Base-by-base conservation (phyloP, 352 stramenopile genomes). In the Globisporangium solare region DNA sequence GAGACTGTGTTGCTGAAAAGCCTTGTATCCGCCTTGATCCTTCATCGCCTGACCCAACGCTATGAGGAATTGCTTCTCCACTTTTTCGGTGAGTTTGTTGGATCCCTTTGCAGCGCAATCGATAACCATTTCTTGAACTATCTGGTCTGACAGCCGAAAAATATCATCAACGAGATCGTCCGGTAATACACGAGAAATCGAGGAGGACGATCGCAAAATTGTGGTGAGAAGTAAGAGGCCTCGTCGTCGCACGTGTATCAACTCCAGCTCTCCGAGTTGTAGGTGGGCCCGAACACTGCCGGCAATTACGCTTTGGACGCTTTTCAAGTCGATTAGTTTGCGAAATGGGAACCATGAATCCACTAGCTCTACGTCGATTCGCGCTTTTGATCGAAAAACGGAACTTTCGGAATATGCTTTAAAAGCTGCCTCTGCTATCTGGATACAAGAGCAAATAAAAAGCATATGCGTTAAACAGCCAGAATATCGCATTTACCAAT, bases 261-360 rank as follows among this genome's bases (percentile, higher is more conserved):
- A 17, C 15, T 51, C 21, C 10, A 74, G 40, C 14, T 56, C 35
- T 20, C 55, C 56, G 14, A 24, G 49, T 15, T 18, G 39, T 10
- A 56, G 13, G 17, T 61, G 54, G 10, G 47, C 46, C 17, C 1
- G 42, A 4, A 74, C 37, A 10, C 59, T 60, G 48, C 72, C 59
- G 7, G 22, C 11, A 10, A 83, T 54, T 15, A 83, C 46, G 7
- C 71, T 27, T 12, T 51, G 53, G 6, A 70, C 58, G 14, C 59
- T 32, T 3, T 49, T 41, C 3, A 43, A 6, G 17, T 40, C 32
- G 21, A 63, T 70, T 1, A 54, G 43, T 21, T 68, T 60, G n/a
- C 75, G 64, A 60, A 86, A 81, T 6, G 75, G 77, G 10, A 83
- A 71, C 77, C 77, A 88, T 14, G 67, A 47, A n/a, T 51, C 20